These are phyloP conservation scores for Laetiporus sulphureus DNA, from an alignment of 1,284 basidiomycete genomes.

Conservation along the genomic window DNA sequence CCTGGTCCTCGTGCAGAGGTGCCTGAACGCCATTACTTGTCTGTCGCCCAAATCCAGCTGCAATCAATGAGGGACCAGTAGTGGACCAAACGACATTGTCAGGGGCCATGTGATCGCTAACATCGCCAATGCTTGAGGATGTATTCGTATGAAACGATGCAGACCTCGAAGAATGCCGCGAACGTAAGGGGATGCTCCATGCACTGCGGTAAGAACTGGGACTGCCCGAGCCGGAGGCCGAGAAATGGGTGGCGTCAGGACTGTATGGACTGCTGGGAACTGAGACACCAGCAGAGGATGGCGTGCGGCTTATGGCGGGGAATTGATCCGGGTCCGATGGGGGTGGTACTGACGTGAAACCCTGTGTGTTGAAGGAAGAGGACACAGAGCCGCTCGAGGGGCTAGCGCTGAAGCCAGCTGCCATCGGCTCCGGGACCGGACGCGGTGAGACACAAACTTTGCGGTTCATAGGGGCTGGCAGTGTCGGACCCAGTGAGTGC, in stretches of 20 bases:
- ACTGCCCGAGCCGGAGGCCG: conserved; percentile 18
- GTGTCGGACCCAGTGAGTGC: conserved; percentile 13
- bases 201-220: conserved; percentile 22
- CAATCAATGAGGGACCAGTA: conserved; percentile 3
- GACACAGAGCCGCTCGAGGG: conserved; percentile 8
- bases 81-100: neutral
- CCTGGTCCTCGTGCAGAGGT: conserved; percentile 9
- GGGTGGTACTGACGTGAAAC: conserved; percentile 3
- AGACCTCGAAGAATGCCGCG: conserved; percentile 16
- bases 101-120: neutral
- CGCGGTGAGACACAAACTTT: conserved; percentile 33
- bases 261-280: conserved; percentile 10
- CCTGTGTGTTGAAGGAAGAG: conserved; percentile 4
- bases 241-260: conserved; percentile 2
- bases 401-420: conserved; percentile 25
- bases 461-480: conserved; percentile 17
- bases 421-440: conserved; percentile 28
- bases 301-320: conserved; percentile 18
- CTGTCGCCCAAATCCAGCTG: conserved; percentile 5
- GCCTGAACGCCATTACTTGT: neutral
- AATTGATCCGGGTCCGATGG: conserved; percentile 16
- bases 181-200: conserved; percentile 26
- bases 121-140: conserved; percentile 1
- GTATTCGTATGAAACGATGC: conserved; percentile 16
- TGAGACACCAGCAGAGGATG: conserved; percentile 15